Conservation (phyloP, 495 filamentous ascomycete species). For the Xylaria sp. region DNA sequence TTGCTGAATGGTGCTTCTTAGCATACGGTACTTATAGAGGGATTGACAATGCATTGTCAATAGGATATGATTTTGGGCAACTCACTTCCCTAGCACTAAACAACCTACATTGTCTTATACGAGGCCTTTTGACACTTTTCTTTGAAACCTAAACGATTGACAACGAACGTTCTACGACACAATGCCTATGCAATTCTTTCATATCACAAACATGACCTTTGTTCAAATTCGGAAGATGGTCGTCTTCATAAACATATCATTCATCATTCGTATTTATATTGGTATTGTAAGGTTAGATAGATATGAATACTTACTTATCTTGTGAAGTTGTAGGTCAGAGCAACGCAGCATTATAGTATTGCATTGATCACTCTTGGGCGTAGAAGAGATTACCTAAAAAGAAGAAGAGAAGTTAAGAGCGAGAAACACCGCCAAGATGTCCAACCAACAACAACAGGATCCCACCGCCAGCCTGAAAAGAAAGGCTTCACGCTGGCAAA, state of each 20-base stretch:
- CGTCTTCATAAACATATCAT: neutral
- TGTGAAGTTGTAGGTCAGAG: neutral
- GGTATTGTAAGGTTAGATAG: neutral
- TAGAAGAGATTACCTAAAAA: neutral
- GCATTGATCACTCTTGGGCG: neutral
- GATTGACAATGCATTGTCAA: neutral
- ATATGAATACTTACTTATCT: neutral
- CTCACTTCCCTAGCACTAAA: neutral
- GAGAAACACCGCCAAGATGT: neutral
- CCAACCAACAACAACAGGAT: neutral
- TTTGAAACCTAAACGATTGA: neutral
- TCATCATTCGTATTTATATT: neutral
- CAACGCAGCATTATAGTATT: neutral
- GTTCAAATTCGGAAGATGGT: neutral
- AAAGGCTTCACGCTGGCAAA: conserved; percentile 21
- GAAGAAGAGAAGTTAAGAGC: neutral
- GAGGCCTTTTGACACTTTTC: neutral
- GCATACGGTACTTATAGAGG: neutral
- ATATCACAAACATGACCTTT: neutral
- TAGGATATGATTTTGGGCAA: neutral
- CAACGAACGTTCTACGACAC: neutral
- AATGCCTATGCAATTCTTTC: neutral
- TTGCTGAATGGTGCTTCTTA: neutral
- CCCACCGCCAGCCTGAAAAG: conserved; percentile 2
- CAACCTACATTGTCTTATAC: neutral